These are phyloP conservation scores for Daldinia sp. DNA, from an alignment of 2,329 filamentous ascomycete genomes.

Conservation along the genomic window DNA sequence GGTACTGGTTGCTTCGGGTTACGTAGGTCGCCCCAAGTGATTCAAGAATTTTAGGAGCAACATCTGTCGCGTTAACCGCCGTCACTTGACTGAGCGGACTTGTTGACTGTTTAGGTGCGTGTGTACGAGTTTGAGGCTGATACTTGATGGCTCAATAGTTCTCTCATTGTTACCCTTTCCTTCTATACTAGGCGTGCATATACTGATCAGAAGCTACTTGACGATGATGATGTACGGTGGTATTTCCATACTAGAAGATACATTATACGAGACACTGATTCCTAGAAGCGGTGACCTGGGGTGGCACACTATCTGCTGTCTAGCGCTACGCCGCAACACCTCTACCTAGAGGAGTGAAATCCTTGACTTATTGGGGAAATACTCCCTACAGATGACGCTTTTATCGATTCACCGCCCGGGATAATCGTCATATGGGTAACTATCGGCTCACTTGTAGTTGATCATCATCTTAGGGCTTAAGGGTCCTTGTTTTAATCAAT, in stretches of 20 bases:
- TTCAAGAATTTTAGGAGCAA: background rate
- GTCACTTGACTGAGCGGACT: background rate
- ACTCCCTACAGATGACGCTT: background rate
- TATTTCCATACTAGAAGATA: no score
- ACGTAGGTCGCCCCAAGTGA: background rate
- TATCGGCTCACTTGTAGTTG: no score
- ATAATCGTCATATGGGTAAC: background rate
- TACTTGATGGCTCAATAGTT: no score
- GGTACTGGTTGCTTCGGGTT: background rate
- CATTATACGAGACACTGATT: no score
- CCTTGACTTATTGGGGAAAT: background rate
- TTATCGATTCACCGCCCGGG: background rate
- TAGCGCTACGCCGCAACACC: background rate
- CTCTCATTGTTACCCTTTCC: no score
- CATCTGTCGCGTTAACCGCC: background rate
- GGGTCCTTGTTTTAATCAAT: background rate
- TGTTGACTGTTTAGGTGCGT: background rate
- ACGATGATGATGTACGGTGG: background rate
- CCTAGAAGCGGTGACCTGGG: background rate
- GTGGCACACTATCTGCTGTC: background rate
- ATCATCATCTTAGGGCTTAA: background rate
- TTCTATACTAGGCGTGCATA: no score
- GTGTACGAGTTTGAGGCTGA: background rate
- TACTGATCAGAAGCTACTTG: no score
- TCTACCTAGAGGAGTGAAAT: background rate